Evolutionary conservation across 148 eudicot genomes (phyloP).

Genomic region (Persicaria tinctoria): DNA sequence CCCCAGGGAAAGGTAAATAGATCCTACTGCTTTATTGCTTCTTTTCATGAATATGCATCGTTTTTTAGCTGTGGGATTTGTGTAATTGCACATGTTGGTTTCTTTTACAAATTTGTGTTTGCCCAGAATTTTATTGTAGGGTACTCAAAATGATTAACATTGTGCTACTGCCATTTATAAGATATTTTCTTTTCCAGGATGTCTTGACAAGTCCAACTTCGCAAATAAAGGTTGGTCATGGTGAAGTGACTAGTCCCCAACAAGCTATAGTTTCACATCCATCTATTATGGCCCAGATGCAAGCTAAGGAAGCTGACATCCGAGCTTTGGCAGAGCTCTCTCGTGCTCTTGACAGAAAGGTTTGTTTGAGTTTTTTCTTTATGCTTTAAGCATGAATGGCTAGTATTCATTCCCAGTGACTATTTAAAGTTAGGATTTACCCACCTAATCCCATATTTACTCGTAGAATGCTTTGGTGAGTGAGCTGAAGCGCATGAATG

Average conservation of each 20-base stretch:
- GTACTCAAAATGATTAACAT: not conserved
- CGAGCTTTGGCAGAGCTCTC: slow-evolving; percentile 82
- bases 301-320: slow-evolving; percentile 89
- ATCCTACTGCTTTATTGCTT: slow-evolving; percentile 8
- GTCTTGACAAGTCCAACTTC: slow-evolving; percentile 34
- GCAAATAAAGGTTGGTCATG: slow-evolving; percentile 31
- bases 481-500: slow-evolving; percentile 86
- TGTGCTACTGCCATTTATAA: not conserved
- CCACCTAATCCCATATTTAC: not conserved
- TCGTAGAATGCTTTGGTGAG: slow-evolving; percentile 76
- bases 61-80: not conserved
- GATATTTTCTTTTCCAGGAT: slow-evolving; percentile 32
- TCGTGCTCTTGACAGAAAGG: slow-evolving; percentile 92
- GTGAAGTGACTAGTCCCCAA: slow-evolving; percentile 34
- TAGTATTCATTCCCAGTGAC: not conserved
- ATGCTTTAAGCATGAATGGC: slow-evolving; percentile 5
- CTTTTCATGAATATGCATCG: not conserved
- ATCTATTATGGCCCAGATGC: slow-evolving; percentile 50
- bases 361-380: slow-evolving; percentile 16
- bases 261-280: slow-evolving; percentile 49
- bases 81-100: not conserved
- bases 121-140: not conserved
- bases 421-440: slow-evolving; percentile 4
- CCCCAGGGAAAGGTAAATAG: slow-evolving; percentile 60
- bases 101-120: not conserved